Base-by-base conservation (phyloP, 176 grass and related monocot species). In the Luzula sylvatica region DNA sequence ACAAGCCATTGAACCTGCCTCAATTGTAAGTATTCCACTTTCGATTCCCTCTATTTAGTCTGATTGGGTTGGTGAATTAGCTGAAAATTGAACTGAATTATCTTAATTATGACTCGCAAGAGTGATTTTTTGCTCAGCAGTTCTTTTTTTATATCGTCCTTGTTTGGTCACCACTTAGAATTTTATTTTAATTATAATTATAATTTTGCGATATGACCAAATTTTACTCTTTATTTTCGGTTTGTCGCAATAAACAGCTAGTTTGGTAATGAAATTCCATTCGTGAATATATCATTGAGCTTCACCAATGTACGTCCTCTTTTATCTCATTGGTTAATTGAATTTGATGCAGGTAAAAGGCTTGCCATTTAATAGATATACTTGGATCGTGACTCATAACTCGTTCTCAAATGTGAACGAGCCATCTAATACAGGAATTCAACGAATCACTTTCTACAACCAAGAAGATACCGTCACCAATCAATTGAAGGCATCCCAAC, bases 361-460 rank as follows among this genome's bases (percentile, higher is more conserved):
- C 20, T 44, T 96, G 44, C 90, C 90, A 4, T 96, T 89, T 32
- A 89, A 89, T 71, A 72, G 67, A 25, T 96, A 96, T 65, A 56
- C 90, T 39, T 96, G 90, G 90, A 73, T 96, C 15, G 90, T 89
- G 23, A 96, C 90, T 27, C 90, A 96, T 63, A 96, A 96, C 29
- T 96, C 90, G 16, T 96, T 96, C 71, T 96, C 90, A 65, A 96
- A 88, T 26, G 64, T 86, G n/a, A 60, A 80, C 7, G 84, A 86
- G 68, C 90, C 84, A 8, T 86, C 84, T 8, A 73, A 17, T 64
- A 89, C 90, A 1, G 84, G 90, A 17, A 77, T 88, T 3, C 77
- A 88, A 62, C 80, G 90, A 49, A 58, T 89, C 12, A 96, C 90
- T 3, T 96, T 96, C 61, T 96, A 96, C 74, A 96, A 96, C 68